Evolutionary conservation across 805 yeast species (phyloP), one percentile per base, ranked within the genome.

Genomic region (Yueomyces sp.): DNA sequence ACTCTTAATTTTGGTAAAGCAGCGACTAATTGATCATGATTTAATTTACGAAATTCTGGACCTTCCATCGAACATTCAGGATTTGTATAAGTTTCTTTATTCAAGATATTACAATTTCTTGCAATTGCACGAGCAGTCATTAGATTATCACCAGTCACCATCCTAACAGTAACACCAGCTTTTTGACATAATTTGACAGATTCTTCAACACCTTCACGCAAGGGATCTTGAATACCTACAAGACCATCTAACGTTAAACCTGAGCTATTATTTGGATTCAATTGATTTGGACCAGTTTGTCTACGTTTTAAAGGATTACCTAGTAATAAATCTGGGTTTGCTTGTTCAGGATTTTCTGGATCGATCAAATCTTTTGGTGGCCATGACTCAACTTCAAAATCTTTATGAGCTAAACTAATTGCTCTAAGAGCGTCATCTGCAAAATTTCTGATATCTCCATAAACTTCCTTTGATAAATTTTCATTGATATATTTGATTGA

Each of bases 91-190:
- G 74, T 75, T 26, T 72, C 78, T n/a, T 54, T 56, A 11, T 49
- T 42, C 19, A 69, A 40, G 38, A 92, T 92, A 46, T 88, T 85
- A 67, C 97, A 92, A 44, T 80, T 81, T 47, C 72, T 67, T 2
- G 96, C 86, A 52, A 92, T 92, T 0, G 97, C 94, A 50, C 76
- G 78, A 4, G 98, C 99, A 2, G 99, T 92, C 39, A 78, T 65
- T 45, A 90, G 61, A 57, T 90, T 90, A 62, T 92, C 99, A 62
- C 99, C 99, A 26, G 99, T 92, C 39, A 92, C 96, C 98, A 92
- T 92, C 52, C 96, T 74, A 26, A 92, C 97, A 28, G 82, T 75
- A 28, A 92, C 97, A 45, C 98, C 97, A 1, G 98, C 97, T 33
- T 68, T 68, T 52, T 77, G 79, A 66, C 98, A 92, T 56, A 82